Evolutionary conservation across 1,139 yeast genomes (phyloP).

Genomic region (Geotrichum fermentans): DNA sequence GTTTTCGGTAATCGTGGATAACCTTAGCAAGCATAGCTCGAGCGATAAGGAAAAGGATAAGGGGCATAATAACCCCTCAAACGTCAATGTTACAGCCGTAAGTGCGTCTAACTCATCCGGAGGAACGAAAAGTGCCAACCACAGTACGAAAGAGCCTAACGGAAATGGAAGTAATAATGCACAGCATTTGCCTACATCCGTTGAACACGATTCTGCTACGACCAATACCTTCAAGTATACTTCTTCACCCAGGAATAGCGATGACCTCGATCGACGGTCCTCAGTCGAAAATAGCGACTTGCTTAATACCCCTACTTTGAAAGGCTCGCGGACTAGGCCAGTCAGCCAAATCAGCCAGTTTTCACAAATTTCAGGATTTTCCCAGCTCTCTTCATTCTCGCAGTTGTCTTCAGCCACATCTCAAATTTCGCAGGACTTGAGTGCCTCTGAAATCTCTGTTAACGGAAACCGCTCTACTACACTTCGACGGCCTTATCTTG

Average conservation of each 20-base stretch:
- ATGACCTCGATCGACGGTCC: conserved; percentile 15
- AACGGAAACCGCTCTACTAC: neutral
- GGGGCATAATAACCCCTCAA: neutral
- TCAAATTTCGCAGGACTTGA: conserved; percentile 22
- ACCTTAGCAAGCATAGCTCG: conserved; percentile 7
- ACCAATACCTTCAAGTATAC: conserved; percentile 14
- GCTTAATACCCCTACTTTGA: conserved; percentile 19
- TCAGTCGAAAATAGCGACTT: conserved; percentile 25
- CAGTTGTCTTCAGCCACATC: conserved; percentile 29
- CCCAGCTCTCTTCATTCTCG: conserved; percentile 43
- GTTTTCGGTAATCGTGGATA: neutral
- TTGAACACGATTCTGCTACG: neutral
- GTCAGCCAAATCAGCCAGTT: conserved; percentile 62
- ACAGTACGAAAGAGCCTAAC: neutral
- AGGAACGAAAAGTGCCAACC: neutral
- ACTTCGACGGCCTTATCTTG: conserved; percentile 27
- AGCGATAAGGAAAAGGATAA: conserved; percentile 7
- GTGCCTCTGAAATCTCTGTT: conserved; percentile 17
- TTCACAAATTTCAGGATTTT: conserved; percentile 51
- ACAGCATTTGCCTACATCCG: too few species aligned
- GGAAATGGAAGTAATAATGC: neutral
- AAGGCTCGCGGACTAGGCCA: conserved; percentile 46
- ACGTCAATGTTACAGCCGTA: neutral
- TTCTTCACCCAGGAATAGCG: conserved; percentile 16
- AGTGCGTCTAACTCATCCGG: neutral